Conservation (phyloP, 805 yeast species). For the Metschnikowia anglica region DNA sequence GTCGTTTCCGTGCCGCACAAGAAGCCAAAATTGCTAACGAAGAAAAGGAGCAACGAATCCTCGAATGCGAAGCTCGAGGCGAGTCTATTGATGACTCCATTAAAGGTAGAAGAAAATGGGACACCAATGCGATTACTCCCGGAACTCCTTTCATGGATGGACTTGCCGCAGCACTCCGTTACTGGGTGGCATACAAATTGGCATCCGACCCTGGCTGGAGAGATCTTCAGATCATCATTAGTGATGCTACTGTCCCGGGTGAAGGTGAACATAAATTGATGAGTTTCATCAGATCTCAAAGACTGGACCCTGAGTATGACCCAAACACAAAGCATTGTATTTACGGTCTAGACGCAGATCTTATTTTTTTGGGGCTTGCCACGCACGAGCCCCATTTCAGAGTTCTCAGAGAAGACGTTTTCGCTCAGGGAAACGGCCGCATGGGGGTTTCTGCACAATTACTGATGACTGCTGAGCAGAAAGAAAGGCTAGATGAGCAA, state of each 20-base stretch:
- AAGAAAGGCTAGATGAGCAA: slow-evolving; percentile 37
- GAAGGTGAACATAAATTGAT: slow-evolving; percentile 99
- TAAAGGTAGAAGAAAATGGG: slow-evolving; percentile 81
- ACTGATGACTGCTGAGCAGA: slow-evolving; percentile 61
- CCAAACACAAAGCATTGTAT: slow-evolving; percentile 96
- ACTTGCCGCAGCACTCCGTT: slow-evolving; percentile 75
- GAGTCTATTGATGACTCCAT: slow-evolving; percentile 74
- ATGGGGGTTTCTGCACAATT: slow-evolving; percentile 49
- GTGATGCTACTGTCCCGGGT: slow-evolving; percentile 97
- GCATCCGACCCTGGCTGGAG: slow-evolving; percentile 93
- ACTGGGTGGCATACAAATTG: slow-evolving; percentile 90
- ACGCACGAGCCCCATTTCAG: slow-evolving; percentile 98
- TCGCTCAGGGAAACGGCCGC: slow-evolving; percentile 63
- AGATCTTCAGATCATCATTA: slow-evolving; percentile 79
- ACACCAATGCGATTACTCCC: slow-evolving; percentile 95
- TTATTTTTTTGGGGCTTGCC: slow-evolving; percentile 92
- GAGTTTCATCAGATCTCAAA: slow-evolving; percentile 90
- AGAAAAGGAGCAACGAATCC: slow-evolving; percentile 60
- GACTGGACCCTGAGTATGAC: slow-evolving; percentile 80
- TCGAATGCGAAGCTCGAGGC: slow-evolving; percentile 62
- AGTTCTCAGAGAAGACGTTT: slow-evolving; percentile 93
- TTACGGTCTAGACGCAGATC: slow-evolving; percentile 96
- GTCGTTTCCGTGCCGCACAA: slow-evolving; percentile 88
- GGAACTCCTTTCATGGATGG: slow-evolving; percentile 98
- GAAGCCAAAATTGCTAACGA: slow-evolving; percentile 82